phyloP scores from a whole-genome alignment of 2,329 filamentous ascomycete genomes.

The Alternaria atra region DNA sequence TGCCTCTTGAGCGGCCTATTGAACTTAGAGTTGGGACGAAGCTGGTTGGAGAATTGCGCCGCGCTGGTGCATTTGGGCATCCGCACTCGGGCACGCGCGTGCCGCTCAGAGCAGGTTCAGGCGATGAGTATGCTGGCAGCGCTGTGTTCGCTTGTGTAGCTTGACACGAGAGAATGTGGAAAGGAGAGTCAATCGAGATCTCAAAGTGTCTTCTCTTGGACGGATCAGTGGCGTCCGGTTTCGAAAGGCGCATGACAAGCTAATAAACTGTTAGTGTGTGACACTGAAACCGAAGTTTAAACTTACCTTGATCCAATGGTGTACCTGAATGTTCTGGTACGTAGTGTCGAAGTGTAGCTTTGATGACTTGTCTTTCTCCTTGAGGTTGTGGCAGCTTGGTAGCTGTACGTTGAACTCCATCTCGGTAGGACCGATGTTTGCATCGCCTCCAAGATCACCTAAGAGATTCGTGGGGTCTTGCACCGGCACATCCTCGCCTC shows the following conservation, averaged over 20 bases:
- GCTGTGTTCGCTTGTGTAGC: conserved; percentile 91
- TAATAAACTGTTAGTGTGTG: conserved; percentile 48
- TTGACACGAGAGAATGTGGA: conserved; percentile 90
- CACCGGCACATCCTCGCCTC: conserved; percentile 64
- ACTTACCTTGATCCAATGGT: conserved; percentile 93
- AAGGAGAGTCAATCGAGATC: conserved; percentile 94
- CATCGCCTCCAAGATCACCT: conserved; percentile 77
- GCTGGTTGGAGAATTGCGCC: conserved; percentile 59
- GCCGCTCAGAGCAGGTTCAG: conserved; percentile 51
- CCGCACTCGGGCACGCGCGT: conserved; percentile 63
- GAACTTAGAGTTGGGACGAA: conserved; percentile 67
- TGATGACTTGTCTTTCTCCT: conserved; percentile 70
- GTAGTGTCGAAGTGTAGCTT: conserved; percentile 89
- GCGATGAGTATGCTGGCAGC: conserved; percentile 79
- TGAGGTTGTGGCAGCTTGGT: conserved; percentile 86
- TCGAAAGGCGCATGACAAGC: conserved; percentile 93
- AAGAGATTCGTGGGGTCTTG: conserved; percentile 74
- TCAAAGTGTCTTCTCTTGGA: conserved; percentile 87
- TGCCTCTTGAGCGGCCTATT: conserved; percentile 52
- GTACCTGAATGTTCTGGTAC: conserved; percentile 92
- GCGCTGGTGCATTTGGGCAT: conserved; percentile 70
- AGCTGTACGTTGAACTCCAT: conserved; percentile 95
- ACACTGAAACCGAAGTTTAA: background rate
- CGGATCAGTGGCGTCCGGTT: conserved; percentile 79
- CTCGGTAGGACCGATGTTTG: conserved; percentile 85